Evolutionary conservation across 768 basidiomycete species (phyloP), one percentile per base, ranked within the genome.

Genomic region (Boletellus ananas): DNA sequence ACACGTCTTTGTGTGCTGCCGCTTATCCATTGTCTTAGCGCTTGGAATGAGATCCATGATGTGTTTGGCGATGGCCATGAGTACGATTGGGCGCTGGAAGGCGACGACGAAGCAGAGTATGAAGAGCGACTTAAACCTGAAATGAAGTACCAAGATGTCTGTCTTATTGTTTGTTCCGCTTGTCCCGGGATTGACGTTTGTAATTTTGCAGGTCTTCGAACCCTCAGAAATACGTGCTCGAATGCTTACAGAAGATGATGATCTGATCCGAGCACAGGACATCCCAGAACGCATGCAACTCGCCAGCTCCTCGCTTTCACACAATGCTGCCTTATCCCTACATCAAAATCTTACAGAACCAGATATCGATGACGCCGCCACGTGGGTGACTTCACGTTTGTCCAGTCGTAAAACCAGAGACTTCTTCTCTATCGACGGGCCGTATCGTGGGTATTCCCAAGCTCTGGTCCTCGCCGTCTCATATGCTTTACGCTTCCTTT

Each of bases 21-120:
- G 39, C 29, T 51, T 48, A 52, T 57, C 49, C 57, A 31, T n/a
- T 38, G 6, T 49, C 54, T 3, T 57, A 95, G 92, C 61, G 87
- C 92, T 23, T 96, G 93, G 92, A 87, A 90, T 41, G 96, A 97
- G 70, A 88, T 98, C 23, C 86, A 89, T 54, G 94, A 92, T 51
- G 91, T 98, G 1, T 99, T 99, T 57, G 96, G 96, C 31, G 90
- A 94, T 56, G 96, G 96, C 7, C 85, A 87, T 59, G 94, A 98
- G 57, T 99, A 95, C 65, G 93, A 93, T 58, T 94, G 91, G 87
- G 94, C 94, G 12, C 68, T 99, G 39, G 85, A 75, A 40, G 91
- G 85, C 6, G 94, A 94, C 27, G 90, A 91, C 2, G 77, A 77
- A 35, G 66, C 62, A 3, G 70, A 69, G 20, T 72, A 69, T 9